Evolutionary conservation across 768 basidiomycete species (phyloP), one percentile per base, ranked within the genome.

Genomic region (Agaricus sinodeliciosus): DNA sequence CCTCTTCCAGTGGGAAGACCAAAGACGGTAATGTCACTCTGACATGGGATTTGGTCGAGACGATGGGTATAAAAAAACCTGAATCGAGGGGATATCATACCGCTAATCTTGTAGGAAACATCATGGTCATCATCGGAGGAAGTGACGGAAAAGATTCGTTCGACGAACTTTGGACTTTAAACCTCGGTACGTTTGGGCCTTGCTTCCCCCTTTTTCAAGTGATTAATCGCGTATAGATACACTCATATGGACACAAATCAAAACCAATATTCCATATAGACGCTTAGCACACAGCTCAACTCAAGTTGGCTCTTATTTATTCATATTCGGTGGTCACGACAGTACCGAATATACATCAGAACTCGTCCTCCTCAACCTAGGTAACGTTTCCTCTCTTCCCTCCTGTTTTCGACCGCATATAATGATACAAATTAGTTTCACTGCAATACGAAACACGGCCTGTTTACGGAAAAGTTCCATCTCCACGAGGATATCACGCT

Each of bases 131-230:
- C 27, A 74, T 93, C 26, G 95, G 95, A 1, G 94, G 95, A 1
- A 92, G 90, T 58, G 93, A 96, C 65, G 93, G 93, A 3, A 80
- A 80, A 51, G 86, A 90, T 57, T 90, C 87, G 51, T 96, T 94
- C 62, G 83, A 82, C 12, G 91, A 96, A 62, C 79, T 97, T 0
- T 94, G 90, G 83, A 82, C 84, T 57, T 67, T 97, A 53, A 82
- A 94, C 63, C 72, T 97, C 22, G 84, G 94, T 95, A 64, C 55
- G 84, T 73, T 16, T 26, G 8, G 18, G 3, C 36, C 28, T 12
- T 22, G 7, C 13, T 40, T 16, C 49, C 2, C 53, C 54, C 25
- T 16, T 13, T 0, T 51, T 43, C 13, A 46, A 9, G 35, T 15
- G 11, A 28, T 34, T 40, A 54, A 41, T 18, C 35, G 4, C 42